Evolutionary conservation across 2,329 filamentous ascomycete species (phyloP), one percentile per base, ranked within the genome.

Genomic region (Aspergillus tamarii): DNA sequence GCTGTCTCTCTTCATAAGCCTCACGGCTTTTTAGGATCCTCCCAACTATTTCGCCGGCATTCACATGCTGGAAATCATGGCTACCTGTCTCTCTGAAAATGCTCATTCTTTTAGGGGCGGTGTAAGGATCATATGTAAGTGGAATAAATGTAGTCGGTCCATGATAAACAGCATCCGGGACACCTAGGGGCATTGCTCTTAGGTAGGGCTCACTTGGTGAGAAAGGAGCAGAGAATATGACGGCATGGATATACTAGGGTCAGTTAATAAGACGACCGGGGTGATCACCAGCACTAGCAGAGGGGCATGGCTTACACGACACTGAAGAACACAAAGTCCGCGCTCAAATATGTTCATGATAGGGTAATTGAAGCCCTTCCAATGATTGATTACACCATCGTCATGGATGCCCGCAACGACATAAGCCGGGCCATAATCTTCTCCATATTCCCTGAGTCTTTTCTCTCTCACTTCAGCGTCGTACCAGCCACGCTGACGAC

Each of bases 281-380:
- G 19, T 19, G 12, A n/a, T 21, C 2, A n/a, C 30, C 21, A 59
- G 28, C 16, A 48, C 21, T 34, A 16, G 11, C 54, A 23, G 43
- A 16, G 34, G 16, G 36, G 55, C 34, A 60, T 26, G 50, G 77
- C 87, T 73, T 83, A 94, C 92, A 78, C 91, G 91, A 84, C 95
- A 99, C 75, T 99, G 95, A 66, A 98, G 83, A 34, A 98, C 94
- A 76, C 95, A 99, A 26, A 99, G 88, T 1, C 94, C 94, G 48
- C 95, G 90, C 83, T 99, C 95, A 73, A 94, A 97, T 62, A 97
- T 94, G 82, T 98, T 99, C 95, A 99, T 99, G 81, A 99, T 98
- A 30, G 95, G 95, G 76, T 97, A 99, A 81, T 99, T 99, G 72
- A 97, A 86, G 41, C 95, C 94, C 81, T 98, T 98, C 91, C 93